Percentiles rank a stretch among this genome's conserved stretches.
Evolutionary conservation across 164 flowering plant genomes (phyloP).

Genomic region (Kalanchoe fedtschenkoi): DNA sequence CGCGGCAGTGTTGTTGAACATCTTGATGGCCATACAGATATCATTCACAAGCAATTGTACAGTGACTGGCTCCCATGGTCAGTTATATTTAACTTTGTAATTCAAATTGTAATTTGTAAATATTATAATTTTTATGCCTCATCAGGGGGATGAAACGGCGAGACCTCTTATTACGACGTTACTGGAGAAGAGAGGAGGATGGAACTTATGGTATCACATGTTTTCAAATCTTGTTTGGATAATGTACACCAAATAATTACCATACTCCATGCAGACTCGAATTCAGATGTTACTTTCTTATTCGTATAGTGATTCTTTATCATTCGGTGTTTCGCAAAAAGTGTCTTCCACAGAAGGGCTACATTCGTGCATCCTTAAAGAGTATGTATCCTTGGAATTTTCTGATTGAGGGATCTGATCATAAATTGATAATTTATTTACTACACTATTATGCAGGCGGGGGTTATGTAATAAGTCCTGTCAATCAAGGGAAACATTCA

Average conservation of each 20-base stretch:
- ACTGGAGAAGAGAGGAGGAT: conserved; percentile 96
- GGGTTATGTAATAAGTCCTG: conserved; percentile 76
- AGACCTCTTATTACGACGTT: conserved; percentile 70
- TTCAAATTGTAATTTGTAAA: not conserved
- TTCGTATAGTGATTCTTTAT: conserved; percentile 62
- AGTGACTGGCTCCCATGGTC: conserved; percentile 51
- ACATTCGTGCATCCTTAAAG: conserved; percentile 87
- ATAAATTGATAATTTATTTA: not conserved
- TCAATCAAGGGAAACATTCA: conserved; percentile 61
- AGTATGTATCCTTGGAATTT: conserved; percentile 74
- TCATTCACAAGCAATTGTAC: conserved; percentile 53
- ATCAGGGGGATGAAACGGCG: conserved; percentile 79
- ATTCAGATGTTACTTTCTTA: conserved; percentile 11
- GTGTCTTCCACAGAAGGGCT: conserved; percentile 57
- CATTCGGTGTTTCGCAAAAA: conserved; percentile 78
- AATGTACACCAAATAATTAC: not conserved
- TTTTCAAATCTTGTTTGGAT: not conserved
- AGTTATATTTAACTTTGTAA: conserved; percentile 1
- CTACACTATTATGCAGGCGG: conserved; percentile 48
- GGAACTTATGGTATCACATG: conserved; percentile 72
- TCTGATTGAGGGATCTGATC: not conserved
- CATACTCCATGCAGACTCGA: not conserved
- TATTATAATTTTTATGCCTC: conserved; percentile 7
- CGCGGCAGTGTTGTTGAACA: conserved; percentile 77
- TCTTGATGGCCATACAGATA: conserved; percentile 92